These are phyloP conservation scores for Xylaria sp. DNA, from an alignment of 2,329 filamentous ascomycete species.

Conservation along the genomic window DNA sequence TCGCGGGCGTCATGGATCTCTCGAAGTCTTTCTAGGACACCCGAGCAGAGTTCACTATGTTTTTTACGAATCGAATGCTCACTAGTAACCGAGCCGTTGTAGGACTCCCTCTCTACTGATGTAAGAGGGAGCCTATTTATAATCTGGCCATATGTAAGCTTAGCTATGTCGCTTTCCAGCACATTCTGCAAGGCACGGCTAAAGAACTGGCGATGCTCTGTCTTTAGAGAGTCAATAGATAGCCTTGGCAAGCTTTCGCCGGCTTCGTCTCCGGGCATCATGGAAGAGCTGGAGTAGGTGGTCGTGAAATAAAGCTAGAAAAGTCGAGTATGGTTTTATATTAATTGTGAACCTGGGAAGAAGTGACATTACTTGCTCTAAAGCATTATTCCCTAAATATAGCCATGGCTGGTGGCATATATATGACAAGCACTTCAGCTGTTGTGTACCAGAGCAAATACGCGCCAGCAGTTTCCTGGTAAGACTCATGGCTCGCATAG, in stretches of 20 bases:
- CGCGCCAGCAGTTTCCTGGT: neutral
- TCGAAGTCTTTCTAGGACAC: neutral
- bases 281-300: neutral
- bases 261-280: neutral
- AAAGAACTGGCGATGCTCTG: neutral
- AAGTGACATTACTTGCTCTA: too few species aligned
- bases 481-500: neutral
- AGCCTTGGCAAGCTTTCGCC: neutral
- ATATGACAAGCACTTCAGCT: neutral
- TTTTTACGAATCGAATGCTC: neutral
- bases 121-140: neutral
- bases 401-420: neutral
- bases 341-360: neutral
- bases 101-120: neutral
- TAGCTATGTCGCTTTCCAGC: neutral
- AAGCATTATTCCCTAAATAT: too few species aligned
- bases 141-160: neutral
- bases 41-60: neutral
- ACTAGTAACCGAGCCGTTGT: neutral
- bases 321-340: neutral
- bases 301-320: neutral
- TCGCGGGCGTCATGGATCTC: neutral
- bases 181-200: neutral
- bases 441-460: neutral
- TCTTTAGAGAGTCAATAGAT: neutral